phyloP scores from a whole-genome alignment of 345 rosid species.

The Camelina hispida region DNA sequence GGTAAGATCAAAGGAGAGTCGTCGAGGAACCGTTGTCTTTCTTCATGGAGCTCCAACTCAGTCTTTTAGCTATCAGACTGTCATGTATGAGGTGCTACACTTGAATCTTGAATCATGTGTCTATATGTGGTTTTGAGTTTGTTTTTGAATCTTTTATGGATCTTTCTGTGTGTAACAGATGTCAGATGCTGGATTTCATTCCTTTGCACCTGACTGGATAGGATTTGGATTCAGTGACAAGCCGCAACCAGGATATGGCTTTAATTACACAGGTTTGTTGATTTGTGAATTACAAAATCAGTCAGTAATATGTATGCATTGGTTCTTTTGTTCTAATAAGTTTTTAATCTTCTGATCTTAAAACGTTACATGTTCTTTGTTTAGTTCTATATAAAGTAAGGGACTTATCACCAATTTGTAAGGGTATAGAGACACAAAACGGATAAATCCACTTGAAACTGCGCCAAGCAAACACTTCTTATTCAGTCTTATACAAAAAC shows the following conservation, averaged over 20 bases:
- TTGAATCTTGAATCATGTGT: slow-evolving; percentile 23
- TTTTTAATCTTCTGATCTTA: not conserved
- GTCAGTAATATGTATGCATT: not conserved
- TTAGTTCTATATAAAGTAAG: no score
- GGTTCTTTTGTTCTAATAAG: slow-evolving; percentile 25
- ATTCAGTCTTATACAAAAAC: no score
- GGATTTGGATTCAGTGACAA: slow-evolving; percentile 96
- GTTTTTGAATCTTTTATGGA: slow-evolving; percentile 18
- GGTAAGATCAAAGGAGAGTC: slow-evolving; percentile 71
- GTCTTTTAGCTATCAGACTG: slow-evolving; percentile 81
- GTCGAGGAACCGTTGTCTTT: slow-evolving; percentile 79
- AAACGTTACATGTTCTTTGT: no score
- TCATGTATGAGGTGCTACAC: slow-evolving; percentile 74
- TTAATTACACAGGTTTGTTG: slow-evolving; percentile 77
- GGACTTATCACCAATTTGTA: no score
- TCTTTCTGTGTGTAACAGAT: slow-evolving; percentile 52
- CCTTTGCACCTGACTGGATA: slow-evolving; percentile 97
- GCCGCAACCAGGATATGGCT: slow-evolving; percentile 94
- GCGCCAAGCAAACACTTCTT: no score
- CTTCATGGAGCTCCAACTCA: slow-evolving; percentile 95
- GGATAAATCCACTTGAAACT: no score
- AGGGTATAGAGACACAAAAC: no score
- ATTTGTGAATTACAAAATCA: not conserved
- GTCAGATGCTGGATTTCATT: slow-evolving; percentile 83
- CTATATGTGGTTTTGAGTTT: not conserved